Evolutionary conservation across 2,329 filamentous ascomycete genomes (phyloP).

Genomic region (Phaeosphaeriaceae sp.): DNA sequence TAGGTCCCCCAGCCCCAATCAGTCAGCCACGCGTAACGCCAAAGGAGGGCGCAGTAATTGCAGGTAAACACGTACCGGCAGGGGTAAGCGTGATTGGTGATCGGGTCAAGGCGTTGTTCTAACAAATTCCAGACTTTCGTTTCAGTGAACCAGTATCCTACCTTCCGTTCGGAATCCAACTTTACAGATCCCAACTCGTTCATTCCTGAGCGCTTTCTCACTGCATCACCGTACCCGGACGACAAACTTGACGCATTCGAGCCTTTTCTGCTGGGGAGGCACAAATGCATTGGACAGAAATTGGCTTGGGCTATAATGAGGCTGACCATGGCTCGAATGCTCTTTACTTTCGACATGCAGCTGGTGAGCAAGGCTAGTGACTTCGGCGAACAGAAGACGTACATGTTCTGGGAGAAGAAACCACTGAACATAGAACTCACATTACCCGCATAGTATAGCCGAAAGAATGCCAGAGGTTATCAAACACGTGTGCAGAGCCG

Average conservation of each 20-base stretch:
- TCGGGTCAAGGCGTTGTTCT: not conserved
- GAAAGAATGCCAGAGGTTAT: not conserved
- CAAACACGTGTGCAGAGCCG: not conserved
- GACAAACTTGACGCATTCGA: conserved; percentile 25
- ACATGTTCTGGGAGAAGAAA: conserved; percentile 27
- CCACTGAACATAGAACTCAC: conserved; percentile 7
- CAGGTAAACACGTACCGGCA: conserved; percentile 18
- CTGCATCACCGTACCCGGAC: conserved; percentile 24
- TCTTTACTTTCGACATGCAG: conserved; percentile 47
- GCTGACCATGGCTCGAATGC: conserved; percentile 47
- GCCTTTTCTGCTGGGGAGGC: conserved; percentile 29
- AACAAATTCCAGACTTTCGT: conserved; percentile 20
- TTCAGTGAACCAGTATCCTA: conserved; percentile 31
- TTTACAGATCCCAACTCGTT: conserved; percentile 35
- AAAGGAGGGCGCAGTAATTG: conserved; percentile 18
- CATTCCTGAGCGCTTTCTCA: conserved; percentile 41
- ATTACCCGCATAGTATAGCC: not conserved
- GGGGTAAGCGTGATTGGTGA: conserved; percentile 14
- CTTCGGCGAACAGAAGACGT: conserved; percentile 25
- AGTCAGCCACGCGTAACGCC: conserved; percentile 21
- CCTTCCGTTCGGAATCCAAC: conserved; percentile 30
- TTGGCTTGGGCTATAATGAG: conserved; percentile 38
- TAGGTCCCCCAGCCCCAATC: conserved; percentile 21
- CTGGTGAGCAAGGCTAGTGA: conserved; percentile 2
- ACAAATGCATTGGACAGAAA: conserved; percentile 30